These are phyloP conservation scores for Fusarium citri DNA, from an alignment of 2,329 filamentous ascomycete genomes.

Conservation along the genomic window DNA sequence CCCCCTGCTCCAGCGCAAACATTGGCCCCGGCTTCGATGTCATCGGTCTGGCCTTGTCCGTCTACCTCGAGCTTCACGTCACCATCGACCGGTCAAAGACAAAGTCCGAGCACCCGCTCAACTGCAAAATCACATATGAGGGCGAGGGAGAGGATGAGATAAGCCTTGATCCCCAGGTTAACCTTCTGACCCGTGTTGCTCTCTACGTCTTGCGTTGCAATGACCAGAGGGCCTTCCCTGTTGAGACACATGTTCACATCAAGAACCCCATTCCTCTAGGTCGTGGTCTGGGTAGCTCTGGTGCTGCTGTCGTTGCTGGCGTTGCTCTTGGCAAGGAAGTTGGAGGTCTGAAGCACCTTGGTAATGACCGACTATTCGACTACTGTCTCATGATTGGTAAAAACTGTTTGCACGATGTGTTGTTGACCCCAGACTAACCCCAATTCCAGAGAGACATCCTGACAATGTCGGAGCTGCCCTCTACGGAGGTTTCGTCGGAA, in stretches of 20 bases:
- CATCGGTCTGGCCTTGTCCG: constrained; percentile 91
- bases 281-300: constrained; percentile 92
- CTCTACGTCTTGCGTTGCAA: constrained; percentile 96
- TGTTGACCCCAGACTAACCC: constrained; percentile 17
- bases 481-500: constrained; percentile 96
- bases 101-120: constrained; percentile 72
- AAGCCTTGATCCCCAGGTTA: constrained; percentile 83
- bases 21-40: constrained; percentile 98
- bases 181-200: constrained; percentile 93
- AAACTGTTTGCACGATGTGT: constrained; percentile 32
- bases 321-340: constrained; percentile 94
- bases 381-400: constrained; percentile 96
- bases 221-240: constrained; percentile 84
- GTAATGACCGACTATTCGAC: constrained; percentile 87
- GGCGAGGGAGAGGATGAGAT: constrained; percentile 84
- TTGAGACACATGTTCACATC: constrained; percentile 91
- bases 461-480: constrained; percentile 96
- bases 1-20: constrained; percentile 96
- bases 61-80: constrained; percentile 91
- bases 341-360: constrained; percentile 78
- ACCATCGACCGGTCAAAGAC: constrained; percentile 72
- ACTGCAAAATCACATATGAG: constrained; percentile 93
- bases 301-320: constrained; percentile 93
- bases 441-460: constrained; percentile 77
- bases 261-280: constrained; percentile 95